A percentile compares a stretch with the other conserved stretches of the same genome.
Conservation (phyloP, 306 rosid genomes). For the Oxytropis ochrocephala region DNA sequence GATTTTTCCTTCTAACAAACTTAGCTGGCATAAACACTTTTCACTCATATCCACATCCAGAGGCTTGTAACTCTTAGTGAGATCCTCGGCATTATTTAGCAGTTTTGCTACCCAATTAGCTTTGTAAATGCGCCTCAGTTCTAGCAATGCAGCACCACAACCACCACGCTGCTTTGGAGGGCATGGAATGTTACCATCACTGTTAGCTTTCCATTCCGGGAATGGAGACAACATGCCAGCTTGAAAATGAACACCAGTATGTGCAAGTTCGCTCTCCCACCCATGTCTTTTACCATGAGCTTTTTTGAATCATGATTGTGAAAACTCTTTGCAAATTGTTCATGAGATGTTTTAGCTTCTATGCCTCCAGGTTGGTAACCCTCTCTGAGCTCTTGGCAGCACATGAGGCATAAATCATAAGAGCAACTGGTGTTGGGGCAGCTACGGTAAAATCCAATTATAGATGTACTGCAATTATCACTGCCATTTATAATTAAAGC, state of each 20-base stretch:
- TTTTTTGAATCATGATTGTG: conserved; percentile 14
- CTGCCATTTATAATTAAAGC: conserved; percentile 31
- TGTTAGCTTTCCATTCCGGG: conserved; percentile 34
- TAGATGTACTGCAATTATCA: conserved; percentile 58
- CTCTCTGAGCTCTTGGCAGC: conserved; percentile 50
- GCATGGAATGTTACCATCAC: conserved; percentile 31
- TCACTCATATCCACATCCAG: conserved; percentile 6
- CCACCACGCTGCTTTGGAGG: conserved; percentile 34
- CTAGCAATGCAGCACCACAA: conserved; percentile 27
- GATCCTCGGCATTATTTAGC: conserved; percentile 35
- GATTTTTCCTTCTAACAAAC: conserved; percentile 21
- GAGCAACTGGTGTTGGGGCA: conserved; percentile 51
- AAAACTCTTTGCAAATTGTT: conserved; percentile 20
- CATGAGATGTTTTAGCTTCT: conserved; percentile 36
- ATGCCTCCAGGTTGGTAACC: conserved; percentile 33
- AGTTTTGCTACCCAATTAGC: conserved; percentile 30
- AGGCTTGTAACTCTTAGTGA: conserved; percentile 21
- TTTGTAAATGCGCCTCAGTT: conserved; percentile 30
- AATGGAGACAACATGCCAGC: conserved; percentile 15
- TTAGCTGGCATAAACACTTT: conserved; percentile 22
- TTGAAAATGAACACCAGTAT: conserved; percentile 10
- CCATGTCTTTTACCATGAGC: conserved; percentile 20
- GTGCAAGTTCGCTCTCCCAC: conserved; percentile 24
- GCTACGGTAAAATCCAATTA: conserved; percentile 54
- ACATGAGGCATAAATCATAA: conserved; percentile 49